phyloP scores from a whole-genome alignment of 2,329 filamentous ascomycete species.

The Fusarium graminum region DNA sequence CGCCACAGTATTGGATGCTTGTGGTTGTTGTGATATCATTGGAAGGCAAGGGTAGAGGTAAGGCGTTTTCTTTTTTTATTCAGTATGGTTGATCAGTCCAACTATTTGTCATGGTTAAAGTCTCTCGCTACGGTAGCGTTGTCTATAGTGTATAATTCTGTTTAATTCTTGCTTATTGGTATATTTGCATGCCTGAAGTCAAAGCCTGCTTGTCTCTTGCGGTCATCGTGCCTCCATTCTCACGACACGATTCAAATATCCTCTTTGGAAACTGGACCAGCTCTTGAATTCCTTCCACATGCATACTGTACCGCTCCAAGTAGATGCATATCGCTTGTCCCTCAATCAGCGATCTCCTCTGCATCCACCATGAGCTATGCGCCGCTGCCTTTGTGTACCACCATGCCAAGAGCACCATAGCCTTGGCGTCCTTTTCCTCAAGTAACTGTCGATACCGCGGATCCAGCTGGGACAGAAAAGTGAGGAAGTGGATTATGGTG shows the following conservation, averaged over 20 bases:
- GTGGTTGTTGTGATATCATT: constrained; percentile 33
- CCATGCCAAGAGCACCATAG: constrained; percentile 67
- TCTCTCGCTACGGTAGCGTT: constrained; percentile 33
- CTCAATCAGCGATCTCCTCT: constrained; percentile 60
- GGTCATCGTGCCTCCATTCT: neutral
- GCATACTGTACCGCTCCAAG: constrained; percentile 44
- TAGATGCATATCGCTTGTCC: constrained; percentile 63
- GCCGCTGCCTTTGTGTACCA: constrained; percentile 66
- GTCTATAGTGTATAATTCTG: constrained; percentile 7
- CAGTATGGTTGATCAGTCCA: constrained; percentile 7
- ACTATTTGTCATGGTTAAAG: neutral
- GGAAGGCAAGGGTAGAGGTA: constrained; percentile 2
- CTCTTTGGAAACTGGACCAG: constrained; percentile 38
- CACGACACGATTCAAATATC: constrained; percentile 22
- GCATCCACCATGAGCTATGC: constrained; percentile 62
- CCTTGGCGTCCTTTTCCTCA: constrained; percentile 63
- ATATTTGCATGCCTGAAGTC: neutral
- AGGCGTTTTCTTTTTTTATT: constrained; percentile 31
- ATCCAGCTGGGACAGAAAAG: constrained; percentile 62
- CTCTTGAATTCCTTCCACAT: constrained; percentile 28
- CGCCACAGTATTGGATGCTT: constrained; percentile 2
- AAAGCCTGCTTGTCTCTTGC: neutral
- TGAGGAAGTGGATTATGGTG: constrained; percentile 60
- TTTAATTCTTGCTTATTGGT: neutral
- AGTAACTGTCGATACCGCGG: constrained; percentile 61